phyloP scores from a whole-genome alignment of 2,329 filamentous ascomycete genomes.

The Beauveria caledonica region DNA sequence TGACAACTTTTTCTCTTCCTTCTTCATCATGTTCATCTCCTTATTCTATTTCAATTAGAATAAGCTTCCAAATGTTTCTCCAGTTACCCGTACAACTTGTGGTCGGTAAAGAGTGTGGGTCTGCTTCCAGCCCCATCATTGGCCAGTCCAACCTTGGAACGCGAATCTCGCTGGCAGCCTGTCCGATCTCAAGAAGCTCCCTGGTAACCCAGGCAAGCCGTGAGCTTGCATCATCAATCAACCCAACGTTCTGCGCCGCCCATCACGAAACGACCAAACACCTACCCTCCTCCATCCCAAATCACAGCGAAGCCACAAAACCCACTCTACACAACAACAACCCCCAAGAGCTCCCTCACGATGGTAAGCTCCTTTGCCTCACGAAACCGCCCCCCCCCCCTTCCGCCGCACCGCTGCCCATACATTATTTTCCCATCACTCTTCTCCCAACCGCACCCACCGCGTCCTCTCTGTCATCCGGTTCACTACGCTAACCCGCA shows the following conservation, averaged over 20 bases:
- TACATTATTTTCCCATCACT: constrained; percentile 2
- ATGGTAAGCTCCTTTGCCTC: background rate
- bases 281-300: background rate
- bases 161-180: constrained; percentile 12
- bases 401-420: background rate
- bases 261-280: background rate
- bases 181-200: background rate
- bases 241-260: background rate
- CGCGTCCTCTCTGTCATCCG: background rate
- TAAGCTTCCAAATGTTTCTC: too few relatives aligned
- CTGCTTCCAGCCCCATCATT: background rate
- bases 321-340: background rate
- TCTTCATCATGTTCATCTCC: too few relatives aligned
- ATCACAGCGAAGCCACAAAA: background rate
- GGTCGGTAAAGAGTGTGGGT: background rate
- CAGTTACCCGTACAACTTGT: too few relatives aligned
- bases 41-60: too few relatives aligned
- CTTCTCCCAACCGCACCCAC: background rate
- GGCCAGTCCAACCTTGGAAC: background rate
- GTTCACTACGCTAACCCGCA: constrained; percentile 2
- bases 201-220: constrained; percentile 11
- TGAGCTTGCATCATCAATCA: constrained; percentile 14
- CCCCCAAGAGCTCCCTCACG: background rate
- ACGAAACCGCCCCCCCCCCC: background rate
- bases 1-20: too few relatives aligned